These are phyloP conservation scores for Tanacetum coccineum DNA, from an alignment of 129 eudicot genomes.

Conservation along the genomic window DNA sequence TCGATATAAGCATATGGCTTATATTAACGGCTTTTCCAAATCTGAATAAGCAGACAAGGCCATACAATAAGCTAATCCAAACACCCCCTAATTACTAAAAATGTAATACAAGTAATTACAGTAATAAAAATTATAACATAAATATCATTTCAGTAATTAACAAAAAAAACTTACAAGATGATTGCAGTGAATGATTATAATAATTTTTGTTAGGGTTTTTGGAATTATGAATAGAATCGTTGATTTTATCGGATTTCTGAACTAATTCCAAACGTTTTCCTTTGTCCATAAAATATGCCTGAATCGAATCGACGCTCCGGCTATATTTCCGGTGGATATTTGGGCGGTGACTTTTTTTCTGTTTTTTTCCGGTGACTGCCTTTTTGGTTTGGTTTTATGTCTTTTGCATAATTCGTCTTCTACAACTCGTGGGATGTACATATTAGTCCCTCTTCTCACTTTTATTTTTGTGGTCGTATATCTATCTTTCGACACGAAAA, in stretches of 20 bases:
- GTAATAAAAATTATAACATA: too few species aligned
- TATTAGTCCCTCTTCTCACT: background rate
- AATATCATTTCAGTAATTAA: too few species aligned
- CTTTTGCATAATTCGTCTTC: slow-evolving; percentile 15
- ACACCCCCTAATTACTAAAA: background rate
- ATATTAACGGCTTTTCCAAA: too few species aligned
- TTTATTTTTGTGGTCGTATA: too few species aligned
- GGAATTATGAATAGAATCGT: slow-evolving; percentile 32
- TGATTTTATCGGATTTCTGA: slow-evolving; percentile 33
- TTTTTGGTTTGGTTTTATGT: background rate
- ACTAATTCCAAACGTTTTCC: slow-evolving; percentile 33
- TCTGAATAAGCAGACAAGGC: too few species aligned
- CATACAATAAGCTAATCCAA: too few species aligned
- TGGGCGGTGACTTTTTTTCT: background rate
- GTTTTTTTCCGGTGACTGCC: slow-evolving; percentile 20
- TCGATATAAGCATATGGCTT: too few species aligned
- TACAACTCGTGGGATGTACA: background rate
- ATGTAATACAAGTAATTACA: too few species aligned
- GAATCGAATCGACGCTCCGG: slow-evolving; percentile 26
- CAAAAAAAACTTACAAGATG: slow-evolving; percentile 35
- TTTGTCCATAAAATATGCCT: slow-evolving; percentile 45
- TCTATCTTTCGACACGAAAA: too few species aligned
- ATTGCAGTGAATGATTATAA: slow-evolving; percentile 17
- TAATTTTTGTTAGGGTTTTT: slow-evolving; percentile 23
- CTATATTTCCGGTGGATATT: background rate